These are phyloP conservation scores for Sparassis latifolia DNA, from an alignment of 1,284 basidiomycete genomes.

Conservation along the genomic window DNA sequence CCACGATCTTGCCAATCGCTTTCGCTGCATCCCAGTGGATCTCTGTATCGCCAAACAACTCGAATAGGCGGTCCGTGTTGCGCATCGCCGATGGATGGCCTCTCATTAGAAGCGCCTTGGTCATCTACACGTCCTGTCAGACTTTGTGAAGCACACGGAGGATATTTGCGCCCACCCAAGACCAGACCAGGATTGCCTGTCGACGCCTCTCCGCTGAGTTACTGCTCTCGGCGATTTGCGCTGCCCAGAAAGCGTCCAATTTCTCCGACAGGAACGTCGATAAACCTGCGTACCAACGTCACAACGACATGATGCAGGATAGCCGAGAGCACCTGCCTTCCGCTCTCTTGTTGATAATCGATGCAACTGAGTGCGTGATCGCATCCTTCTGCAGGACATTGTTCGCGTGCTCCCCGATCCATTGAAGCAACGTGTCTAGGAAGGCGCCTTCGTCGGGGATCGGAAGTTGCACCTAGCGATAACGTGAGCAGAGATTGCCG, in stretches of 20 bases:
- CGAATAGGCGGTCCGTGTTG: conserved; percentile 63
- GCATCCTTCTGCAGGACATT: conserved; percentile 54
- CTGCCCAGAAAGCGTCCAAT: conserved; percentile 40
- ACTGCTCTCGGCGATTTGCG: conserved; percentile 32
- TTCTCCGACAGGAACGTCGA: conserved; percentile 18
- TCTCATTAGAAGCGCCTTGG: conserved; percentile 74
- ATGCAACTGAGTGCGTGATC: conserved; percentile 56
- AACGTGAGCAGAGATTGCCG: background rate
- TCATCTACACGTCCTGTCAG: conserved; percentile 34
- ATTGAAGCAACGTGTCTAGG: conserved; percentile 48
- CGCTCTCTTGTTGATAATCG: conserved; percentile 72
- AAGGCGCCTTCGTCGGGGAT: conserved; percentile 43
- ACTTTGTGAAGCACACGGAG: conserved; percentile 5
- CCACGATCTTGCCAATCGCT: conserved; percentile 62
- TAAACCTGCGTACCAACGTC: conserved; percentile 14
- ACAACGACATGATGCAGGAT: background rate
- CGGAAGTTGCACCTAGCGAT: conserved; percentile 41
- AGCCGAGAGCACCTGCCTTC: conserved; percentile 37
- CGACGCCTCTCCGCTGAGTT: conserved; percentile 35
- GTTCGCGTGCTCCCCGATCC: conserved; percentile 46
- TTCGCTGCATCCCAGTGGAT: conserved; percentile 68
- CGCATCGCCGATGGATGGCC: conserved; percentile 53
- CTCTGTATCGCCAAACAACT: conserved; percentile 54
- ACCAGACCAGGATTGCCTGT: conserved; percentile 57
- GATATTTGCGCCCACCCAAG: conserved; percentile 49